Percentiles rank a stretch among this genome's conserved stretches.
phyloP scores from a whole-genome alignment of 2,329 filamentous ascomycete genomes.

The Graphium sp. region DNA sequence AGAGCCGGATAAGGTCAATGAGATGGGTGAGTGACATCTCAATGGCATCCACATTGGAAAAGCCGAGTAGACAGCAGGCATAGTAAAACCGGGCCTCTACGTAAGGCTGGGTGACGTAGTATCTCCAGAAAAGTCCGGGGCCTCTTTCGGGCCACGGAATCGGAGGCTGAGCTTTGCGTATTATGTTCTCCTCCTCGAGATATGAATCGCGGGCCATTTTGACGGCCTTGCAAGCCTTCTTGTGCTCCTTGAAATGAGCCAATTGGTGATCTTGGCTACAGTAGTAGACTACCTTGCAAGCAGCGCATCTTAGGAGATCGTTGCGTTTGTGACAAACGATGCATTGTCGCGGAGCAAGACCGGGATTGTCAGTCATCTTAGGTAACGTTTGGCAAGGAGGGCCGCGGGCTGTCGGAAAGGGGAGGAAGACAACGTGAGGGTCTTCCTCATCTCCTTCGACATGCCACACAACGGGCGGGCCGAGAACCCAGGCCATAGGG shows the following conservation, averaged over 20 bases:
- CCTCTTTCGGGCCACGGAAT: neutral
- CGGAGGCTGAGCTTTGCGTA: neutral
- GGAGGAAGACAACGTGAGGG: too few species aligned
- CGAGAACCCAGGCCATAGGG: too few species aligned
- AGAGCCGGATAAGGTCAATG: neutral
- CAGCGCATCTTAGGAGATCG: neutral
- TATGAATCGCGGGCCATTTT: neutral
- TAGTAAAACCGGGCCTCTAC: neutral
- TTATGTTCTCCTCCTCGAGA: neutral
- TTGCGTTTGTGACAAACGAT: neutral
- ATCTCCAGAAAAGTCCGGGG: neutral
- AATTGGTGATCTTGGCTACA: conserved; percentile 1
- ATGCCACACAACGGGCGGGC: too few species aligned
- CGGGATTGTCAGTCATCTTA: too few species aligned
- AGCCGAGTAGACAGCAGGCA: neutral
- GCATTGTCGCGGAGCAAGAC: too few species aligned
- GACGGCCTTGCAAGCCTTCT: neutral
- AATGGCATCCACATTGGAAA: neutral
- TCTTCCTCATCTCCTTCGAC: too few species aligned
- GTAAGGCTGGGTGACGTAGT: neutral
- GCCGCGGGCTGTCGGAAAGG: too few species aligned
- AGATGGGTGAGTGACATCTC: neutral
- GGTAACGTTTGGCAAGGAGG: too few species aligned
- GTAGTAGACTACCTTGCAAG: conserved; percentile 1
- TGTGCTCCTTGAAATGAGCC: neutral